Evolutionary conservation across 805 yeast species (phyloP).

Genomic region (Metschnikowia sp.): DNA sequence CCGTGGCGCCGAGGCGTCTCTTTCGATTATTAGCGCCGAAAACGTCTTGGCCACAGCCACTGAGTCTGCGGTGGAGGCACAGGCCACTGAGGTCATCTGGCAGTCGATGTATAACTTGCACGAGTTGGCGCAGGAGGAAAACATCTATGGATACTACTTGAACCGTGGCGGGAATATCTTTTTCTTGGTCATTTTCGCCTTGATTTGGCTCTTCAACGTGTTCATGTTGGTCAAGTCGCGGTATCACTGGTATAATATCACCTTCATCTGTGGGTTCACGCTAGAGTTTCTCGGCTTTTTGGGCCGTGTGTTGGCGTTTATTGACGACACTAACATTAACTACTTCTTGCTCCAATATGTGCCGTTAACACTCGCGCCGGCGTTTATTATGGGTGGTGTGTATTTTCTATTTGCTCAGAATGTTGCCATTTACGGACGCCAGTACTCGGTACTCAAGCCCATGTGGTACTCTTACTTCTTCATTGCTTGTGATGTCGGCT

Average conservation of each 20-base stretch:
- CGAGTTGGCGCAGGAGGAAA: constrained; percentile 27
- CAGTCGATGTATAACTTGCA: constrained; percentile 32
- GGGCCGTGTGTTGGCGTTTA: constrained; percentile 32
- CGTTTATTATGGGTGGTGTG: constrained; percentile 43
- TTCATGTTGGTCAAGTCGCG: constrained; percentile 30
- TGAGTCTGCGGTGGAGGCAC: constrained; percentile 19
- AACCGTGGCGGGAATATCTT: constrained; percentile 32
- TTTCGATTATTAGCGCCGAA: constrained; percentile 33
- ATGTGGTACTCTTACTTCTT: constrained; percentile 43
- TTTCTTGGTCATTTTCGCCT: constrained; percentile 26
- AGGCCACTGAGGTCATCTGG: constrained; percentile 33
- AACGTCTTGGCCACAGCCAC: constrained; percentile 41
- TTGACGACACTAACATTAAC: constrained; percentile 21
- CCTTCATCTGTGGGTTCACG: constrained; percentile 34
- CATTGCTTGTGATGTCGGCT: constrained; percentile 34
- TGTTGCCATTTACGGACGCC: constrained; percentile 37
- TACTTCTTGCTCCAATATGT: constrained; percentile 33
- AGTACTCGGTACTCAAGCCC: constrained; percentile 36
- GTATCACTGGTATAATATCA: constrained; percentile 39
- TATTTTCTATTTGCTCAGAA: constrained; percentile 39
- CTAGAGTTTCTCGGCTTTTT: constrained; percentile 37
- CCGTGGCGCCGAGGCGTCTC: constrained; percentile 38
- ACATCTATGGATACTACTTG: constrained; percentile 24
- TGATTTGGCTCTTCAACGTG: constrained; percentile 24
- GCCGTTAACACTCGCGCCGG: constrained; percentile 37